Evolutionary conservation across 202 grass and related monocot species (phyloP).

Genomic region (Eragrostis tef): DNA sequence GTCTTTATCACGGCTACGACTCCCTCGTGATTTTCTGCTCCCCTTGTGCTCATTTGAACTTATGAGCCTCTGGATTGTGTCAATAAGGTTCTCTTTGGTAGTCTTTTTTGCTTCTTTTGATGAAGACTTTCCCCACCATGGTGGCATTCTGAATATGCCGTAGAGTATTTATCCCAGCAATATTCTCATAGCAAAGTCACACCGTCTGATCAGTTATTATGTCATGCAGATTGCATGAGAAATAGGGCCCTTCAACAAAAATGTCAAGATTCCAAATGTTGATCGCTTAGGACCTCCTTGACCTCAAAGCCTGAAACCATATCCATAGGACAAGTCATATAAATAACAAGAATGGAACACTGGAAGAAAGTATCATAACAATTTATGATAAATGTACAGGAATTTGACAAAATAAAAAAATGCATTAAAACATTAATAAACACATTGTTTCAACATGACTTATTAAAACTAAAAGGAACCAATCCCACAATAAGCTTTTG

Average conservation of each 20-base stretch:
- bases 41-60: constrained; percentile 79
- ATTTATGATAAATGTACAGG: background rate
- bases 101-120: constrained; percentile 95
- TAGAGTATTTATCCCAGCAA: constrained; percentile 17
- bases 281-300: constrained; percentile 11
- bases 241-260: constrained; percentile 17
- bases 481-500: constrained; percentile 18
- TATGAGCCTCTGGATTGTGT: constrained; percentile 87
- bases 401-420: constrained; percentile 21
- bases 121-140: constrained; percentile 96
- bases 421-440: background rate
- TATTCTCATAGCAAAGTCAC: constrained; percentile 40
- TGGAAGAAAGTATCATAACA: constrained; percentile 10
- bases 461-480: constrained; percentile 31
- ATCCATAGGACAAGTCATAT: constrained; percentile 27
- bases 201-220: constrained; percentile 13
- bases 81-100: constrained; percentile 83
- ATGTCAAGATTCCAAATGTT: constrained; percentile 27
- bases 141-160: constrained; percentile 70
- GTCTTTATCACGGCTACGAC: constrained; percentile 55
- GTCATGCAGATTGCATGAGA: constrained; percentile 13
- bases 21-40: constrained; percentile 67
- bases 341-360: constrained; percentile 36
- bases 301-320: constrained; percentile 46
- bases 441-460: background rate